Conservation (phyloP, 2,329 filamentous ascomycete species). For the Colletotrichum tofieldiae region DNA sequence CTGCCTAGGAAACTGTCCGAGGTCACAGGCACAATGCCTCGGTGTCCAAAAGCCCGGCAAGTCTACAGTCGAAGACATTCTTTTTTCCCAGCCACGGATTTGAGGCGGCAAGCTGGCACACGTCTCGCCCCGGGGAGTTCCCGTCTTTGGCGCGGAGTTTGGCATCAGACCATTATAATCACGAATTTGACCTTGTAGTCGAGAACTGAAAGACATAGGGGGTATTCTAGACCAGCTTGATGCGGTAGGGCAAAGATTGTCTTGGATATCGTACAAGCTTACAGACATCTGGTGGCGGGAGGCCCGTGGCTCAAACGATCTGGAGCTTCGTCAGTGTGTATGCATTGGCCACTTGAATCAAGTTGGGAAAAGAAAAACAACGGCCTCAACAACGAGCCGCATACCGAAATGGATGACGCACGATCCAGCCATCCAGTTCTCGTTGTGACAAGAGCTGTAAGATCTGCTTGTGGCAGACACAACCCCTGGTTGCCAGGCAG, state of each 20-base stretch:
- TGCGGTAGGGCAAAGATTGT: conserved; percentile 6
- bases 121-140: background rate
- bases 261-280: background rate
- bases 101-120: conserved; percentile 8
- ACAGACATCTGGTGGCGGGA: conserved; percentile 17
- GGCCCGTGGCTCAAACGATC: conserved; percentile 3
- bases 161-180: background rate
- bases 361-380: conserved; percentile 25
- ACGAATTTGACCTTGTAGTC: background rate
- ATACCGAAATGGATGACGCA: background rate
- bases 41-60: background rate
- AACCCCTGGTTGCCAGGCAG: conserved; percentile 1
- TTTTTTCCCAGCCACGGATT: background rate
- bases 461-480: background rate
- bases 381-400: background rate
- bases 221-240: background rate
- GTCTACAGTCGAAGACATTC: background rate
- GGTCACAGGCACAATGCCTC: too few relatives aligned
- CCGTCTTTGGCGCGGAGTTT: background rate
- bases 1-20: background rate
- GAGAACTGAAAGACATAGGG: background rate
- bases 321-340: conserved; percentile 14
- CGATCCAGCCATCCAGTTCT: conserved; percentile 6
- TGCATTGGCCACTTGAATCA: conserved; percentile 15
- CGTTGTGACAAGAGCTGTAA: conserved; percentile 16